A percentile compares a stretch with the other conserved stretches of the same genome.
Evolutionary conservation across 2,329 filamentous ascomycete species (phyloP).

Genomic region (Fusarium sororula): DNA sequence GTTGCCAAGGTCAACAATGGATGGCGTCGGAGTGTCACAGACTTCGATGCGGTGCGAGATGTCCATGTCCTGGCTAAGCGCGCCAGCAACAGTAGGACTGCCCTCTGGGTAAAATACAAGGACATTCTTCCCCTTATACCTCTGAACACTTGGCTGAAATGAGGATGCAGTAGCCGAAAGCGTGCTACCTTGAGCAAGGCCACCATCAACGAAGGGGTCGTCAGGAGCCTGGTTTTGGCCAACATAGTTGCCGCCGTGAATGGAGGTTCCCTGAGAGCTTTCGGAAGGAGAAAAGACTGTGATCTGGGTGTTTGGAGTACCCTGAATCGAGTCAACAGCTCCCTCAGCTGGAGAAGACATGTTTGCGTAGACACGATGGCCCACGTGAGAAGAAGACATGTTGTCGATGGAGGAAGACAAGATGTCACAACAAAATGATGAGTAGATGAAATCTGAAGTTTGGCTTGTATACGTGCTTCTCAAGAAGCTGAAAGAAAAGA

Average conservation of each 20-base stretch:
- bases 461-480: slow-evolving; percentile 4
- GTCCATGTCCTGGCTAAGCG: slow-evolving; percentile 57
- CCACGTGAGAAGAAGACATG: slow-evolving; percentile 54
- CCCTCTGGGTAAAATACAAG: slow-evolving; percentile 24
- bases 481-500: slow-evolving; percentile 20
- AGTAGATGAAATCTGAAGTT: slow-evolving; percentile 15
- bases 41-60: slow-evolving; percentile 58
- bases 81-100: slow-evolving; percentile 43
- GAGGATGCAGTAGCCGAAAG: slow-evolving; percentile 71
- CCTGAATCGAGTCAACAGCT: slow-evolving; percentile 65
- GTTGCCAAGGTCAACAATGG: slow-evolving; percentile 51
- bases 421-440: slow-evolving; percentile 23
- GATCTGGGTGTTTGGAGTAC: slow-evolving; percentile 71
- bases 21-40: slow-evolving; percentile 46
- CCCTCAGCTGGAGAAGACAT: slow-evolving; percentile 62
- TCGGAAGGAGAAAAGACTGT: slow-evolving; percentile 72
- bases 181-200: slow-evolving; percentile 48
- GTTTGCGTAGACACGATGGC: slow-evolving; percentile 50
- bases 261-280: slow-evolving; percentile 43
- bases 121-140: slow-evolving; percentile 1
- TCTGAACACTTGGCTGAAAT: slow-evolving; percentile 61
- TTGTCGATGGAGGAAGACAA: slow-evolving; percentile 3
- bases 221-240: slow-evolving; percentile 20
- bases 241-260: slow-evolving; percentile 42
- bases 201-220: slow-evolving; percentile 64